These are phyloP conservation scores for Orbilia javanica DNA, from an alignment of 2,329 filamentous ascomycete species.

Conservation along the genomic window DNA sequence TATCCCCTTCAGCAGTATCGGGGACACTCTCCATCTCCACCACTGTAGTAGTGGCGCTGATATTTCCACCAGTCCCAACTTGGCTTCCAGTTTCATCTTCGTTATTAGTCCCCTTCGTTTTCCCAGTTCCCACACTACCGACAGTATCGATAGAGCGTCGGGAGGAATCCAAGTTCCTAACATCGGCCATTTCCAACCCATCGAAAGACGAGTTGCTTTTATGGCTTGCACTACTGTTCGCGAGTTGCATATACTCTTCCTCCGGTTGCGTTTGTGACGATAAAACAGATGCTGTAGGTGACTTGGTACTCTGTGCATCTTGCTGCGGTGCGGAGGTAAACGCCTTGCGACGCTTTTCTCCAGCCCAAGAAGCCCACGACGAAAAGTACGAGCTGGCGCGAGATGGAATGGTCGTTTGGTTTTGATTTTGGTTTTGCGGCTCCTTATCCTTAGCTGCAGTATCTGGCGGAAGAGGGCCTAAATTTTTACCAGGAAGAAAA, in stretches of 20 bases:
- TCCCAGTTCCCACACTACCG: slow-evolving; percentile 2
- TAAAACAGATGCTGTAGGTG: slow-evolving; percentile 32
- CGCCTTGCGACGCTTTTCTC: slow-evolving; percentile 78
- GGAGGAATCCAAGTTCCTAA: slow-evolving; percentile 26
- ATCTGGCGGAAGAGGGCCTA: slow-evolving; percentile 54
- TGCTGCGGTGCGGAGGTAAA: slow-evolving; percentile 32
- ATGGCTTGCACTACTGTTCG: slow-evolving; percentile 5
- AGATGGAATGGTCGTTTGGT: slow-evolving; percentile 57
- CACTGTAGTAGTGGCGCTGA: slow-evolving; percentile 54
- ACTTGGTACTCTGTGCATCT: slow-evolving; percentile 32
- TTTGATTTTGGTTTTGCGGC: slow-evolving; percentile 27
- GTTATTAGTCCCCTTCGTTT: slow-evolving; percentile 16
- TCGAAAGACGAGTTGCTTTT: slow-evolving; percentile 31
- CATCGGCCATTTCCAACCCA: slow-evolving; percentile 46
- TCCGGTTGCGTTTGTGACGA: slow-evolving; percentile 24
- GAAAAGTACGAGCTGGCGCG: slow-evolving; percentile 74
- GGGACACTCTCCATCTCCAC: slow-evolving; percentile 45
- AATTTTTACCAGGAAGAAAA: neutral
- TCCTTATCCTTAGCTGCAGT: slow-evolving; percentile 33
- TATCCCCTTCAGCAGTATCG: slow-evolving; percentile 20
- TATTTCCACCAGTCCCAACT: slow-evolving; percentile 12
- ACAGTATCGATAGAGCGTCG: slow-evolving; percentile 44
- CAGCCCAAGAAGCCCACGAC: slow-evolving; percentile 78
- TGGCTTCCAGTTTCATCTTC: slow-evolving; percentile 14
- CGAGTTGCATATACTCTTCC: slow-evolving; percentile 13